A percentile compares a stretch with the other conserved stretches of the same genome.
phyloP scores from a whole-genome alignment of 805 yeast genomes.

The Sugiyamaella americana region DNA sequence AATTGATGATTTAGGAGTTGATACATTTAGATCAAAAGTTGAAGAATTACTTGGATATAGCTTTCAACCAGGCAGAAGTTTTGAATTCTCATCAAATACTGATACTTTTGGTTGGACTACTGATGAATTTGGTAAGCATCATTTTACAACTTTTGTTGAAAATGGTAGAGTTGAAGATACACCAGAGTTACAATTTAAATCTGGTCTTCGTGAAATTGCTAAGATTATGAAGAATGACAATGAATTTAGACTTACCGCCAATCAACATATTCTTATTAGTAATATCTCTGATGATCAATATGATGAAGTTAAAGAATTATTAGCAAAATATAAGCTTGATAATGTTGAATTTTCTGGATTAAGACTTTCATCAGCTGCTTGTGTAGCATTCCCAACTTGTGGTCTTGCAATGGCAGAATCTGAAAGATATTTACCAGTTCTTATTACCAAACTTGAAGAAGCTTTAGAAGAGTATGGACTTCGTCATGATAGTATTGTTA shows the following conservation, averaged over 20 bases:
- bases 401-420: slow-evolving; percentile 99
- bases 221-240: slow-evolving; percentile 50
- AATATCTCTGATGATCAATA: slow-evolving; percentile 66
- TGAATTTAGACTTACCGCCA: slow-evolving; percentile 92
- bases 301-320: slow-evolving; percentile 51
- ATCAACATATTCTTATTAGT: slow-evolving; percentile 82
- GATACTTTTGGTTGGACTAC: slow-evolving; percentile 93
- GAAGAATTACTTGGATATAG: slow-evolving; percentile 77
- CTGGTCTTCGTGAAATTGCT: slow-evolving; percentile 79
- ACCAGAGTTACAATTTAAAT: slow-evolving; percentile 80
- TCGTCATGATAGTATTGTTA: slow-evolving; percentile 87
- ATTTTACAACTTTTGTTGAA: slow-evolving; percentile 90
- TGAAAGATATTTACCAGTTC: slow-evolving; percentile 82
- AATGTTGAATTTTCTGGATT: slow-evolving; percentile 77
- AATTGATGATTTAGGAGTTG: slow-evolving; percentile 89
- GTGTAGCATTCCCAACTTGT: slow-evolving; percentile 98
- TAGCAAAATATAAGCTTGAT: slow-evolving; percentile 73
- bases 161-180: slow-evolving; percentile 96
- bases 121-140: slow-evolving; percentile 71
- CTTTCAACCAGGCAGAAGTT: slow-evolving; percentile 65
- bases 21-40: slow-evolving; percentile 67
- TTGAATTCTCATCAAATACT: slow-evolving; percentile 75
- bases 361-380: slow-evolving; percentile 87
- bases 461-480: slow-evolving; percentile 86
- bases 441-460: slow-evolving; percentile 76